These are phyloP conservation scores for Fraxinus floribunda DNA, from an alignment of 305 asterid species.

Conservation along the genomic window DNA sequence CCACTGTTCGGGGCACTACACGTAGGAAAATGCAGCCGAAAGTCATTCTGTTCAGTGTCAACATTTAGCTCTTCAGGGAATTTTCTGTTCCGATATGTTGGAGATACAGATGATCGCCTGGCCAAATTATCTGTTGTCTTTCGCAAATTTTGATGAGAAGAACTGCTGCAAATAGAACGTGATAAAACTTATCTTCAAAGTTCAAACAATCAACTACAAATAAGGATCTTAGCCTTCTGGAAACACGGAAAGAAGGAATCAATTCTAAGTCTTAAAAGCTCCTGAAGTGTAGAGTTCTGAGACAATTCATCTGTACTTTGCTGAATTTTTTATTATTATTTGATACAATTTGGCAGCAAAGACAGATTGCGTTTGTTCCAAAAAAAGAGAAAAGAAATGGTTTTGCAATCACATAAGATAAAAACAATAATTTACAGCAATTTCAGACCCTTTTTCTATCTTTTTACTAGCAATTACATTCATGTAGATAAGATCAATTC, in stretches of 20 bases:
- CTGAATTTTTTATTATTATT: not conserved
- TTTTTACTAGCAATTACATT: not conserved
- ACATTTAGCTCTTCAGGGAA: slow-evolving; percentile 40
- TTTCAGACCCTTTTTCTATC: not conserved
- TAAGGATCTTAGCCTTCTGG: not conserved
- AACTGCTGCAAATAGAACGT: slow-evolving; percentile 36
- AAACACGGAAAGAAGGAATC: not conserved
- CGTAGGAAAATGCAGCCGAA: slow-evolving; percentile 41
- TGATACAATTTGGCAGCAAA: not conserved
- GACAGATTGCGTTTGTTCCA: not conserved
- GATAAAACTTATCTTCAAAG: not conserved
- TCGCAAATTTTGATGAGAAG: slow-evolving; percentile 26
- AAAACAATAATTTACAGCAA: not conserved
- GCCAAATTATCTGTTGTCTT: slow-evolving; percentile 41
- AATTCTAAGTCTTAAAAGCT: not conserved
- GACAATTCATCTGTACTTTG: not conserved
- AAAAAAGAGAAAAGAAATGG: not conserved
- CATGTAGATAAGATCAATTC: not conserved
- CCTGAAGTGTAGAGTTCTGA: not conserved
- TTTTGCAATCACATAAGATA: not conserved
- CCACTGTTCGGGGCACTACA: slow-evolving; percentile 81
- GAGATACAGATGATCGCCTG: slow-evolving; percentile 24
- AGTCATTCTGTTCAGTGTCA: slow-evolving; percentile 38
- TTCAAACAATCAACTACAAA: not conserved
- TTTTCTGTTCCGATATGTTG: slow-evolving; percentile 49